phyloP scores from a whole-genome alignment of 2,329 filamentous ascomycete genomes.

The Calonectria montana region DNA sequence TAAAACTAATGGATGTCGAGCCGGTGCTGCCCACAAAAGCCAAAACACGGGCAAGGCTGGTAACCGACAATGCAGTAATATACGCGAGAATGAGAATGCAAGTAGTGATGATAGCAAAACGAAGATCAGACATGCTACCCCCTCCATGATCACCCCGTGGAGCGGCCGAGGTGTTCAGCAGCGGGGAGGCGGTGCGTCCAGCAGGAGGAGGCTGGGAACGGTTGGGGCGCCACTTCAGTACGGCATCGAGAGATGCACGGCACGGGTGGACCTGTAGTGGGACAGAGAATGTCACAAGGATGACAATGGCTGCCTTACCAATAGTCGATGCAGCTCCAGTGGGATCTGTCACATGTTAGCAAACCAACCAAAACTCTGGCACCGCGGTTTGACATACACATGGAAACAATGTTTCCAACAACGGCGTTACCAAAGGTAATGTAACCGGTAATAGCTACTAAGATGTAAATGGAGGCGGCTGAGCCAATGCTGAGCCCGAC shows the following conservation, averaged over 20 bases:
- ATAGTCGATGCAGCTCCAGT: constrained; percentile 82
- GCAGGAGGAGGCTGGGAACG: constrained; percentile 50
- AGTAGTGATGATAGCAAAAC: constrained; percentile 91
- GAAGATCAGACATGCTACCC: constrained; percentile 80
- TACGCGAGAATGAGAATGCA: constrained; percentile 87
- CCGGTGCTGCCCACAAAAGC: constrained; percentile 97
- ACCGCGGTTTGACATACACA: constrained; percentile 71
- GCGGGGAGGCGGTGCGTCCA: constrained; percentile 53
- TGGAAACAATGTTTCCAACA: constrained; percentile 90
- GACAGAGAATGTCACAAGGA: constrained; percentile 96
- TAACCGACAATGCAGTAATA: constrained; percentile 89
- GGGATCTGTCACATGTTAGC: constrained; percentile 48
- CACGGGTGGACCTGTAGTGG: constrained; percentile 96
- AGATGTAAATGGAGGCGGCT: constrained; percentile 86
- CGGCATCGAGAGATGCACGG: constrained; percentile 92
- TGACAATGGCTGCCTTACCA: constrained; percentile 92
- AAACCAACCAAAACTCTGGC: neutral
- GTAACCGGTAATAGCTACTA: constrained; percentile 95
- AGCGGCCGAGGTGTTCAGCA: constrained; percentile 52
- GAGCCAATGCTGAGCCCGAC: constrained; percentile 87
- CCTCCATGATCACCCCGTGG: constrained; percentile 64
- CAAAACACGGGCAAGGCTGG: constrained; percentile 87
- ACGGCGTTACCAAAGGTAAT: constrained; percentile 93
- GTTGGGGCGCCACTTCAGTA: constrained; percentile 89
- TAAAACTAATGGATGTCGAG: constrained; percentile 95